Evolutionary conservation across 129 eudicot genomes (phyloP), one percentile per base, ranked within the genome.

Genomic region (Pittosporum tobira): DNA sequence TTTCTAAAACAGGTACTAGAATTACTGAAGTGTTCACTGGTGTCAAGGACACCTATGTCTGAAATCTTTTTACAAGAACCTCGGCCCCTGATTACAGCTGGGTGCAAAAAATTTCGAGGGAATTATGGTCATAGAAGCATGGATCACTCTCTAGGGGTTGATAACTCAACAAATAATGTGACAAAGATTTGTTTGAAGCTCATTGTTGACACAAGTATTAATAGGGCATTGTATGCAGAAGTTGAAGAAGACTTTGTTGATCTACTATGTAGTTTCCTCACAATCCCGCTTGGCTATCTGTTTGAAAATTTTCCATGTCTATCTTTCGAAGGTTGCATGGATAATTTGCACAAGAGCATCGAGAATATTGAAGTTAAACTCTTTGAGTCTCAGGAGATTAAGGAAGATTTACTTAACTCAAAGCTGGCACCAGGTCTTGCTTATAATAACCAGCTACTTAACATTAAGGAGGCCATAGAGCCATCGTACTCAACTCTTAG

Each of bases 1-100:
- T 29, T 5, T 29, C 16, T 47, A 16, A 51, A 12, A 38, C 57
- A 71, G 75, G 49, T 71, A 46, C 24, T 71, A 25, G 56, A 63
- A 12, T 63, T 71, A 59, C 75, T 71, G 50, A 38, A 57, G 31
- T 42, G 63, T 63, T 71, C 69, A n/a, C 45, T 71, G 13, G 56
- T 23, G 24, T 71, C 70, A 31, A 71, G 43, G 40, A 62, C 70
- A 15, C 64, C 75, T 13, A 49, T 68, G 47, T 49, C 73, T 0
- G 67, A 68, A 0, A 49, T 54, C 62, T 37, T 68, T 48, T 12
- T 68, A 31, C 15, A 37, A 49, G 36, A 30, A 30, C 57, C 2
- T 1, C n/a, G n/a, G n/a, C n/a, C 31, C 23, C 6, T 6, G 23
- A 23, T 7, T 51, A 24, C 12, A 51, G 9, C 31, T 13, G 7